Conservation (phyloP, 164 flowering plant species). For the Liquidambar formosana region DNA sequence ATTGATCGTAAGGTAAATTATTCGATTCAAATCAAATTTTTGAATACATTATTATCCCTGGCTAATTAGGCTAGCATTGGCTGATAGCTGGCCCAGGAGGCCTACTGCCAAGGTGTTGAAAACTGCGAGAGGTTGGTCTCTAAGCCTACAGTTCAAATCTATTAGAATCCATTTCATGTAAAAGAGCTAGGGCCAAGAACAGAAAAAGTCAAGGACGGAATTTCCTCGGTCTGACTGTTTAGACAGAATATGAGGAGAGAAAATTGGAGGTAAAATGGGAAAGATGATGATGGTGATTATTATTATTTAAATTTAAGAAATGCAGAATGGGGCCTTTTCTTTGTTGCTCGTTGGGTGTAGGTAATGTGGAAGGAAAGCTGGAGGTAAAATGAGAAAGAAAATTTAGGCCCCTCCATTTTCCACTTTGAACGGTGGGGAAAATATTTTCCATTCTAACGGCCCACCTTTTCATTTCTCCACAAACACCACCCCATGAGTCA, state of each 20-base stretch:
- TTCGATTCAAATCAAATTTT: not conserved
- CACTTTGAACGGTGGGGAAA: not conserved
- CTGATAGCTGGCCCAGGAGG: not conserved
- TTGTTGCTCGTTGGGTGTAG: too few relatives aligned
- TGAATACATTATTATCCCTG: not conserved
- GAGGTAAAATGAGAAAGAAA: too few relatives aligned
- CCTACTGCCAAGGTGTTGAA: not conserved
- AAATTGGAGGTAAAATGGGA: not conserved
- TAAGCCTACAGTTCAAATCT: not conserved
- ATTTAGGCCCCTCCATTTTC: not conserved
- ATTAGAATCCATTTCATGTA: not conserved
- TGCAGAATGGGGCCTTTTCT: too few relatives aligned
- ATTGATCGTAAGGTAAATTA: not conserved
- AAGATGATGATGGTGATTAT: too few relatives aligned
- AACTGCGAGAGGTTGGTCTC: not conserved
- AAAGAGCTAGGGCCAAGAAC: constrained; percentile 4
- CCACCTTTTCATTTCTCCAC: too few relatives aligned
- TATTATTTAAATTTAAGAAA: too few relatives aligned
- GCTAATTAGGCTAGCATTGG: not conserved
- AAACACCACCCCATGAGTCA: not conserved
- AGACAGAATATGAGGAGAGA: not conserved
- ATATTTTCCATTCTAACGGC: not conserved
- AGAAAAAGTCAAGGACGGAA: constrained; percentile 1
- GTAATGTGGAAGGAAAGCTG: not conserved
- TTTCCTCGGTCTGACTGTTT: constrained; percentile 3